Evolutionary conservation across 75 land plant genomes (phyloP), one percentile per base, ranked within the genome.

Genomic region (Gnetum montanum): DNA sequence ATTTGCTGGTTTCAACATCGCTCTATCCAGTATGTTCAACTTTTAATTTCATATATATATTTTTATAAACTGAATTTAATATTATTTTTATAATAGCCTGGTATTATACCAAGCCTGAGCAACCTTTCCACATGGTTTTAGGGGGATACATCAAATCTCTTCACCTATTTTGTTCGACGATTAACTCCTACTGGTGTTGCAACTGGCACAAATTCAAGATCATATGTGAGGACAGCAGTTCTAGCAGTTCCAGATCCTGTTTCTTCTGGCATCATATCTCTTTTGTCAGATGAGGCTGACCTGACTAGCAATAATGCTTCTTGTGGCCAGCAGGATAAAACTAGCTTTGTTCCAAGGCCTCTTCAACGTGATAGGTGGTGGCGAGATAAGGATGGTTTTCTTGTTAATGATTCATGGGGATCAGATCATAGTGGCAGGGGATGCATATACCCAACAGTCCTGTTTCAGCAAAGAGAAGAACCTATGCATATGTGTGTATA

Each of bases 301-400:
- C 66, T 45, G 57, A 59, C 34, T 19, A 61, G 69, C 20, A n/a
- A 59, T 61, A 71, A 83, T 60, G 65, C 80, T 28, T 60, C 78
- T 33, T 70, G 70, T 35, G 57, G 57, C 1, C 34, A 49, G 37
- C 62, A 73, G 36, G 55, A 36, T 59, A 48, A 31, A 4, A 46
- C 34, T 24, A 49, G 53, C 53, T 58, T 35, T 53, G 47, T 74
- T 44, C 59, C 72, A 62, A 69, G 98, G 57, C 97, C 99, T 35
- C 49, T 95, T 31, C 78, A 73, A 59, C 83, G 63, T 28, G 77
- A 70, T 31, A 84, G 57, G 38, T 95, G 99, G 99, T 71, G 71
- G 63, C 77, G 71, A 78, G 99, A 84, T 36, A 73, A 61, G 46
- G 99, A 95, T 74, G 97, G 92, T 22, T 95, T 90, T 65, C 82